Base-by-base conservation (phyloP, 441 rosid species). In the Lepidium campestre region DNA sequence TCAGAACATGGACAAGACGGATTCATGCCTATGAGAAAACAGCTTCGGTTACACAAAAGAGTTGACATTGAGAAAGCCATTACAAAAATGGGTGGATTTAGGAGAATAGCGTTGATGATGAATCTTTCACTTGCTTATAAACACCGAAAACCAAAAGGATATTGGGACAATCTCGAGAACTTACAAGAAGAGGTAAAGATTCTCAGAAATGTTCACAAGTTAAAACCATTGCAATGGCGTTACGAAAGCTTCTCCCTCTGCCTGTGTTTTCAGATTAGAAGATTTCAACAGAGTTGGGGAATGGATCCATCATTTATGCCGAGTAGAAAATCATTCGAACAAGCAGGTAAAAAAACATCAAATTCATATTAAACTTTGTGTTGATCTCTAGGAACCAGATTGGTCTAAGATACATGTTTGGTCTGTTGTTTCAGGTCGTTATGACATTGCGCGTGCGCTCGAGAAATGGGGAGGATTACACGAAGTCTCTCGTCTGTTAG, bases 21-120 rank as follows among this genome's bases (percentile, higher is more conserved):
- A 49, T 94, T 91, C 79, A 91, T 94, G 99, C 99, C 97, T 0
- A 94, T 91, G 97, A 87, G 99, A 78, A 94, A 94, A 75, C 99
- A 94, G 72, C 97, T 91, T 2, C 89, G 97, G 46, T 49, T 80
- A 69, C 94, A 82, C 53, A 91, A 97, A 50, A 84, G 99, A 78
- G 94, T 91, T 23, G 97, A 94, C 77, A 86, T 91, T 49, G 99
- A 94, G 77, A 94, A 94, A 79, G 96, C 96, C 49, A 88, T 91
- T 52, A 83, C 92, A 32, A 85, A 82, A 55, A 91, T 86, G 96
- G 97, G 99, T 44, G 97, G 97, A 60, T 91, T 94, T 68, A 80
- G 96, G 75, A 87, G 86, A 79, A 82, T 91, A 52, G 97, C 99
- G 10, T 68, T 80, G 2, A 66, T 84, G 67, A 83, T 94, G 91